These are phyloP conservation scores for Cinchona pubescens DNA, from an alignment of 257 asterid species.

Conservation along the genomic window DNA sequence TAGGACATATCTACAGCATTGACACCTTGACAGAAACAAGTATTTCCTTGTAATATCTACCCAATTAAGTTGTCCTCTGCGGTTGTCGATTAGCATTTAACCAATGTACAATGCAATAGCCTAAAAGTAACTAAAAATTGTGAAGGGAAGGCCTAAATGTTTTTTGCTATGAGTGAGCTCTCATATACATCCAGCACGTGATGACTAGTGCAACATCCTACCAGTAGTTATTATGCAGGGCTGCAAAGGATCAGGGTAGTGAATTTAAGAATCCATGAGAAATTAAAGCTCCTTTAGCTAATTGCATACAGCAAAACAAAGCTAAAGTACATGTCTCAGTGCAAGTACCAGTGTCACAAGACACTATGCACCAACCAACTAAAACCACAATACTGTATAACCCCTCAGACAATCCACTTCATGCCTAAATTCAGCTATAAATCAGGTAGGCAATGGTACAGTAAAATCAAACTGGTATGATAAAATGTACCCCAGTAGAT, in stretches of 20 bases:
- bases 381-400: background rate
- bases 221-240: background rate
- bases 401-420: background rate
- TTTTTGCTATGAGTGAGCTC: background rate
- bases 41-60: background rate
- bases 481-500: constrained; percentile 1
- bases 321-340: background rate
- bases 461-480: background rate
- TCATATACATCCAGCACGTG: background rate
- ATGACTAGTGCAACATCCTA: background rate
- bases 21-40: background rate
- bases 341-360: background rate
- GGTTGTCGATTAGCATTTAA: background rate
- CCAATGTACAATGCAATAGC: background rate
- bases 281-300: background rate
- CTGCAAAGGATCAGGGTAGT: background rate
- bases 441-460: background rate
- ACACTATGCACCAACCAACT: background rate
- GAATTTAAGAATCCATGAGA: background rate
- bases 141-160: background rate
- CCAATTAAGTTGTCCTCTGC: background rate
- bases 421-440: background rate
- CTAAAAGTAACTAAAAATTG: background rate
- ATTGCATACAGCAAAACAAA: background rate
- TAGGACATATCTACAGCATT: background rate